Evolutionary conservation across 257 asterid species (phyloP).

Genomic region (Fraxinus quadrangulata): DNA sequence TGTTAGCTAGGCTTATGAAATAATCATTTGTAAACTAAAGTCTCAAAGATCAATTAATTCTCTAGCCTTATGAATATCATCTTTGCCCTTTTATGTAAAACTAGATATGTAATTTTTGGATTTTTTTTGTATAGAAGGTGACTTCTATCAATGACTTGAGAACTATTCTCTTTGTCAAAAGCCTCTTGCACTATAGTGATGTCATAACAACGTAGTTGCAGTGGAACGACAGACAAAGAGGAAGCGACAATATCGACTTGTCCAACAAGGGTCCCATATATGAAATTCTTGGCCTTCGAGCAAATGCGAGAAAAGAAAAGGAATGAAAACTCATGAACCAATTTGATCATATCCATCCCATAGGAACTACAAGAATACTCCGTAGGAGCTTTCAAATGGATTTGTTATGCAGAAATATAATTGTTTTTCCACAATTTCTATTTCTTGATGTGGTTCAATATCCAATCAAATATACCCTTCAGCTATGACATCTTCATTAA

Average conservation of each 20-base stretch:
- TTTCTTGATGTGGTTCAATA: neutral
- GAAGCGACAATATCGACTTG: neutral
- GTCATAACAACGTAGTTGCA: neutral
- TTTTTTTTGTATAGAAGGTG: neutral
- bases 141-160: neutral
- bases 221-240: neutral
- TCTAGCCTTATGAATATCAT: constrained; percentile 1
- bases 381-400: neutral
- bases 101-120: neutral
- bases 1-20: neutral
- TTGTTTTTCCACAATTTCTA: too few relatives aligned
- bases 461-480: neutral
- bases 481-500: neutral
- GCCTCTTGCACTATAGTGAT: neutral
- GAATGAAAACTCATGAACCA: neutral
- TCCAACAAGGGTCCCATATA: neutral
- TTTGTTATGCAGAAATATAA: neutral
- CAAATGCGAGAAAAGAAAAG: too few relatives aligned
- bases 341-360: neutral
- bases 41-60: neutral
- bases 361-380: neutral
- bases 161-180: too few relatives aligned
- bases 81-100: neutral
- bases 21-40: neutral
- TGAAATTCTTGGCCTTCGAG: neutral